Evolutionary conservation across 1,139 yeast species (phyloP), one percentile per base, ranked within the genome.

Genomic region (Kurtzmaniella natalensis): DNA sequence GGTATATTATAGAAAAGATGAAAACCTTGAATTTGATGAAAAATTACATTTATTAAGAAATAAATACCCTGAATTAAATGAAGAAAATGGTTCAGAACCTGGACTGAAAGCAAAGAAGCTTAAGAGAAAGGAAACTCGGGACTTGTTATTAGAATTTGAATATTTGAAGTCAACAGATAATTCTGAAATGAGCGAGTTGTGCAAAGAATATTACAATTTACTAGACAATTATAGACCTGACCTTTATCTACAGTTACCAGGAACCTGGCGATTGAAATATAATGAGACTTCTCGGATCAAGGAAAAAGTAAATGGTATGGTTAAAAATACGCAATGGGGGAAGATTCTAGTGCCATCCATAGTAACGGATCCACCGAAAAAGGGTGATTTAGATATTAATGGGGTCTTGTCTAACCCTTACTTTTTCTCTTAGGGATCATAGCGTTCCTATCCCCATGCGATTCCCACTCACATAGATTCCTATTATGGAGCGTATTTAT

Each of bases 341-440:
- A 59, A 59, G 3, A 34, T 60, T 0, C 36, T 55, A 17, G 46
- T 56, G 7, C 54, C 55, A 3, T 65, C 67, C 6, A 32, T 41
- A 24, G 50, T 66, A 5, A 33, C 51, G 26, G 43, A 55, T 3
- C 43, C 55, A 4, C 73, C 73, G 1, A 35, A 46, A 4, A 51
- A 44, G 25, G 74, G 75, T 1, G 42, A 44, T 2, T 46, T 68
- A 13, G 65, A 67, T 37, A 48, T 69, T 9, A 41, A 42, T 1
- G 41, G 52, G 34, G 71, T 69, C 4, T 38, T 52, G 30, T 37
- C 58, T 4, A 67, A 71, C 46, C 48, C 45, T 33, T 64, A 48
- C 45, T 69, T 69, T 41, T 69, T 67, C 37, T 63, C 72, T 3
- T 67, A 48, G 47, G n/a, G 10, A 10, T 14, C 7, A n/a, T n/a